Evolutionary conservation across 176 grass and related monocot species (phyloP), one percentile per base, ranked within the genome.

Genomic region (Triticum dicoccoides): DNA sequence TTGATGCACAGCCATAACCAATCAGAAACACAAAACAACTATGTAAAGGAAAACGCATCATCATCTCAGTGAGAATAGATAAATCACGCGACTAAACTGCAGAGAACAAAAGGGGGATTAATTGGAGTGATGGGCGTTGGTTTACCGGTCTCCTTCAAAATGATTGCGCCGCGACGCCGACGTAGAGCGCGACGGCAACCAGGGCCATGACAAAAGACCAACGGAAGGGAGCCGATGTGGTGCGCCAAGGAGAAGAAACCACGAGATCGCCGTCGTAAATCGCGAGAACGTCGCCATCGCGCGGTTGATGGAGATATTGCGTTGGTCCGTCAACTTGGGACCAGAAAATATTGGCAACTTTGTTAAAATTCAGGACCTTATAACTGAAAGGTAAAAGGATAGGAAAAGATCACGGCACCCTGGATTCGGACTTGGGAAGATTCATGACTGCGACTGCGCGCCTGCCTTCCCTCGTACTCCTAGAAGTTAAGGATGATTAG

Each of bases 101-200:
- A 39, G 75, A 84, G 6, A 75, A 59, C n/a, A 32, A 68, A 9
- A 5, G 54, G 9, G 20, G 14, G 3, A 65, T 76, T 59, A 84
- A 61, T 6, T 61, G 20, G 12, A 42, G 63, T 69, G 27, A 68
- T 44, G 25, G 49, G n/a, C 85, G 21, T 38, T 75, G 4, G 20
- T 32, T 80, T 84, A 35, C 75, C 3, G 44, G 89, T 80, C 89
- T 76, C 47, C 76, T 74, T 87, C 80, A 15, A 61, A 87, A 87
- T 68, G 80, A 69, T 29, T 84, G 35, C 20, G 58, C 80, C 65
- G 17, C 25, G 76, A 90, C 58, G 58, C 34, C 6, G 81, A 70
- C 76, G 49, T 61, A 4, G 81, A 81, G 69, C 37, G 76, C 15
- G 37, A 91, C 61, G n/a, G 68, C 38, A 42, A 42, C 41, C 41